phyloP scores from a whole-genome alignment of 179 eudicot species.

The Kewa caespitosa region DNA sequence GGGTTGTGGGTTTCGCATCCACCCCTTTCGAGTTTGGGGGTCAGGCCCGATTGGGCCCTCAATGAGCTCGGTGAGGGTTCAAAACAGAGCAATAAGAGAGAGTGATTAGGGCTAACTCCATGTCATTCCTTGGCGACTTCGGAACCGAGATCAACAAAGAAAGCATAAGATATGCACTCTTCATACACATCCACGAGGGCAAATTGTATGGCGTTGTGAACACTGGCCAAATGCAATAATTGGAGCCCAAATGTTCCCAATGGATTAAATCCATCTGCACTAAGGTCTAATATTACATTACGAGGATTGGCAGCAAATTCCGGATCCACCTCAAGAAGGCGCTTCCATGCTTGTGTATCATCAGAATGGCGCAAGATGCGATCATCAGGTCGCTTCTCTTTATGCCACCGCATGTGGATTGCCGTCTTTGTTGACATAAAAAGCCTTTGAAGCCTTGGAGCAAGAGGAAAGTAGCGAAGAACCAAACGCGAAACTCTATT shows the following conservation, averaged over 20 bases:
- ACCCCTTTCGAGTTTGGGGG: no score
- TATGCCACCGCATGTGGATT: conserved; percentile 25
- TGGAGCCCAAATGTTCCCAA: conserved; percentile 1
- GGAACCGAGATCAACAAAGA: conserved; percentile 8
- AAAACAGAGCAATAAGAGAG: no score
- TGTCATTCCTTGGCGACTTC: not conserved
- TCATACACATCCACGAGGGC: conserved; percentile 24
- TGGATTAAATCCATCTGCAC: conserved; percentile 27
- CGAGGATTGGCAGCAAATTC: conserved; percentile 12
- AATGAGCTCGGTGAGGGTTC: no score
- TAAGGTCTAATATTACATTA: conserved; percentile 16
- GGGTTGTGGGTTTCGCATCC: no score
- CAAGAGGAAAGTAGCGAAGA: conserved; percentile 23
- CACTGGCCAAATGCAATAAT: conserved; percentile 27
- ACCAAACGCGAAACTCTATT: conserved; percentile 12
- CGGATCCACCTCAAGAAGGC: conserved; percentile 2
- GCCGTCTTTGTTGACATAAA: conserved; percentile 10
- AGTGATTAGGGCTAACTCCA: no score
- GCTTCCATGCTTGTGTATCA: conserved; percentile 12
- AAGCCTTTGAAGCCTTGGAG: conserved; percentile 22
- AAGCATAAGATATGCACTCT: not conserved
- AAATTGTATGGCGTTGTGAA: conserved; percentile 25
- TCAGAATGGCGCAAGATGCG: conserved; percentile 19
- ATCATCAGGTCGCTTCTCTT: conserved; percentile 5
- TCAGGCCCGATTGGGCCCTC: no score